These are phyloP conservation scores for Mycena capillaripes DNA, from an alignment of 768 basidiomycete genomes.

Conservation along the genomic window DNA sequence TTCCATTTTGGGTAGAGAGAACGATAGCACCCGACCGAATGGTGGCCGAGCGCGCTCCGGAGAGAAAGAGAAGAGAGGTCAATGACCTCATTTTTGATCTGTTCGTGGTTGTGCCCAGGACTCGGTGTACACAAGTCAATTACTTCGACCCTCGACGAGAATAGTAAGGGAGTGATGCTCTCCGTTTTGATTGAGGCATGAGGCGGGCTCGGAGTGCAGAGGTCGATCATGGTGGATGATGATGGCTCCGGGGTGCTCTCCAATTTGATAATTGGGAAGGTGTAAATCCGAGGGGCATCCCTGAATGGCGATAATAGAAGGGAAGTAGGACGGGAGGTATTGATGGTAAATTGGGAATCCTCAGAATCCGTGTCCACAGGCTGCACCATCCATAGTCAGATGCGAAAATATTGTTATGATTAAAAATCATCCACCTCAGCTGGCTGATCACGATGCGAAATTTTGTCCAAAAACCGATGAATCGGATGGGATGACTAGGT, in stretches of 20 bases:
- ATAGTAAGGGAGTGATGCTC: too few relatives aligned
- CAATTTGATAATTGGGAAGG: background rate
- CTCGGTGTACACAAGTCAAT: too few relatives aligned
- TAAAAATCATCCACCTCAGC: background rate
- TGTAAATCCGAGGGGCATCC: too few relatives aligned
- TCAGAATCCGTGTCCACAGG: too few relatives aligned
- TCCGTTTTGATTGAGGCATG: too few relatives aligned
- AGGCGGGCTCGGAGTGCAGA: slow-evolving; percentile 7
- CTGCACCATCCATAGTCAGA: too few relatives aligned
- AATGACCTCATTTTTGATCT: background rate
- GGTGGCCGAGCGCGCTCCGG: background rate
- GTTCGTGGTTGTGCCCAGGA: too few relatives aligned
- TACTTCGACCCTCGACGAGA: too few relatives aligned
- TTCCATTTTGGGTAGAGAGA: background rate
- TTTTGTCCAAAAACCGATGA: background rate
- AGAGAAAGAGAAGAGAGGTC: slow-evolving; percentile 9
- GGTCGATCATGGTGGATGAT: background rate
- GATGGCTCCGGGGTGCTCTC: background rate
- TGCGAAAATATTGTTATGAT: too few relatives aligned
- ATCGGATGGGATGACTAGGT: slow-evolving; percentile 1
- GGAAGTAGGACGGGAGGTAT: too few relatives aligned
- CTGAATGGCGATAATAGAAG: too few relatives aligned
- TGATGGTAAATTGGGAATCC: too few relatives aligned
- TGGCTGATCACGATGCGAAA: background rate
- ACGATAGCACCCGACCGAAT: background rate